These are phyloP conservation scores for Ustilago nuda DNA, from an alignment of 1,284 basidiomycete genomes.

Conservation along the genomic window DNA sequence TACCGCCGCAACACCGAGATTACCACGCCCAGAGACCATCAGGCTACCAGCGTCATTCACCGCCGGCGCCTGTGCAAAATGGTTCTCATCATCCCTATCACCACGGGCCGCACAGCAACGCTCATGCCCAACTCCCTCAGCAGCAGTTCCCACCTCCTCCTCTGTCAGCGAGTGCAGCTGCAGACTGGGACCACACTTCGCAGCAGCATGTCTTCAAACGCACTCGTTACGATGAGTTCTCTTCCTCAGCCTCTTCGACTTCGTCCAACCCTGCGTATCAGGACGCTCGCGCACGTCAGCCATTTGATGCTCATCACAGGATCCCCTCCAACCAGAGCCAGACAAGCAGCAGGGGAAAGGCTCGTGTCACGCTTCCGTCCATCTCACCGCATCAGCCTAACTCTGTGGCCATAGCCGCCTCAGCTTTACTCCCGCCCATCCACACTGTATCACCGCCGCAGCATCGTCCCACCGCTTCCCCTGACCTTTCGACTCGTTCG, in stretches of 20 bases:
- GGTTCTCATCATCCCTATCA: constrained; percentile 17
- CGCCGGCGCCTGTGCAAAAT: constrained; percentile 2
- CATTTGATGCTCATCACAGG: constrained; percentile 30
- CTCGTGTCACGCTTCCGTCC: constrained; percentile 29
- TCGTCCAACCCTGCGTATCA: constrained; percentile 23
- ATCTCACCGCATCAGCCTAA: constrained; percentile 30
- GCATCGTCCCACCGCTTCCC: constrained; percentile 18
- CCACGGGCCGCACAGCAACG: background rate
- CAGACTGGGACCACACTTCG: constrained; percentile 42
- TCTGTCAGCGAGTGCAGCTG: constrained; percentile 32
- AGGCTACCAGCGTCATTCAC: constrained; percentile 11
- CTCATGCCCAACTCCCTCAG: constrained; percentile 14
- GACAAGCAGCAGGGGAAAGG: constrained; percentile 28
- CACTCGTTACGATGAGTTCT: constrained; percentile 32
- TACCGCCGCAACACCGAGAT: constrained; percentile 23
- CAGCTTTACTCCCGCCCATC: constrained; percentile 31
- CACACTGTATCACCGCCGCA: constrained; percentile 15
- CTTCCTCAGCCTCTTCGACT: constrained; percentile 25
- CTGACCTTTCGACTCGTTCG: constrained; percentile 16
- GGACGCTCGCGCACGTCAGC: constrained; percentile 25
- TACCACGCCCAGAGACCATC: constrained; percentile 19
- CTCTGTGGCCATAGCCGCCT: constrained; percentile 29
- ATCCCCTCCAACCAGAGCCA: constrained; percentile 45
- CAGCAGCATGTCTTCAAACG: constrained; percentile 47
- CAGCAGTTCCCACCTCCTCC: constrained; percentile 34